These are phyloP conservation scores for Penicillium sp. DNA, from an alignment of 2,329 filamentous ascomycete genomes.

Conservation along the genomic window DNA sequence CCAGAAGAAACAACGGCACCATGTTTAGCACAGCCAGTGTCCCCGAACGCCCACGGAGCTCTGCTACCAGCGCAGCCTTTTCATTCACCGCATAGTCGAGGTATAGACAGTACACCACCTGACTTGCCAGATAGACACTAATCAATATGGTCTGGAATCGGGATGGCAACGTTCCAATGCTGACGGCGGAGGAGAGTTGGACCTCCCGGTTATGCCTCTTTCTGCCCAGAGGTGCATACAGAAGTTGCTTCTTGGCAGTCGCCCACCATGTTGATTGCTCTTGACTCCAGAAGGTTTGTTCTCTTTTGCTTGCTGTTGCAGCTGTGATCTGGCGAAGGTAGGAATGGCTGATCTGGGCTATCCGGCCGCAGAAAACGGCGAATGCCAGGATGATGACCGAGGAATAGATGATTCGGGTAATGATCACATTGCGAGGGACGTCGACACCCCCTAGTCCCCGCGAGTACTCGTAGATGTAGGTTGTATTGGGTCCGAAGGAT, in stretches of 20 bases:
- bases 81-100: constrained; percentile 43
- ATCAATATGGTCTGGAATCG: constrained; percentile 70
- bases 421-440: constrained; percentile 37
- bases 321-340: constrained; percentile 45
- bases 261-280: constrained; percentile 42
- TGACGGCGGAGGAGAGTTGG: constrained; percentile 62
- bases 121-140: constrained; percentile 62
- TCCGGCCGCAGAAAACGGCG: constrained; percentile 38
- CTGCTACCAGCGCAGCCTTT: constrained; percentile 61
- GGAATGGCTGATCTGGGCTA: constrained; percentile 43
- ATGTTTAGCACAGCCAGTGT: constrained; percentile 83
- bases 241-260: constrained; percentile 44
- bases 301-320: constrained; percentile 30
- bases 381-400: constrained; percentile 35
- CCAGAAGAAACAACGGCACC: constrained; percentile 83
- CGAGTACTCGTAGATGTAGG: constrained; percentile 41
- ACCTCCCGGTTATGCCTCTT: constrained; percentile 75
- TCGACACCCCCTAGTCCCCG: constrained; percentile 39
- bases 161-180: constrained; percentile 73
- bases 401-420: constrained; percentile 39
- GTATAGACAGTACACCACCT: constrained; percentile 66
- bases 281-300: constrained; percentile 46
- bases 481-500: constrained; percentile 33
- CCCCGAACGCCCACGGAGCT: constrained; percentile 80
- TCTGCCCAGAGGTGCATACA: constrained; percentile 63